Base-by-base conservation (phyloP, 768 basidiomycete species). In the Suillus brevipes region DNA sequence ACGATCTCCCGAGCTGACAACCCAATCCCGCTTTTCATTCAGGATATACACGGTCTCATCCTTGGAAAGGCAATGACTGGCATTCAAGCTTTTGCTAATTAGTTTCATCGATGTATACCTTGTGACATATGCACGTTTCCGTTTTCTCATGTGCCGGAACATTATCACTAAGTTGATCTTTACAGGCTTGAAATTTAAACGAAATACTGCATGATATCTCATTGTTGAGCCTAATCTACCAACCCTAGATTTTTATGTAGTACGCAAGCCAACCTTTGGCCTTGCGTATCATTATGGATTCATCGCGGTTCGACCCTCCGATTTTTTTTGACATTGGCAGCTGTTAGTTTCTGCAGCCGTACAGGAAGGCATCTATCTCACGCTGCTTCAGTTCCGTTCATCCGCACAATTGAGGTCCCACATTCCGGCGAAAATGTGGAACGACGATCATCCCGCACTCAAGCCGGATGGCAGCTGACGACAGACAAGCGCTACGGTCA, bases 31-130 rank as follows among this genome's bases (percentile, higher is more conserved):
- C n/a, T 66, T 57, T 68, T 67, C n/a, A 20, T 62, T 5, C 68
- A 94, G 89, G 92, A 95, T 68, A 92, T 95, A 52, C 92, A 94
- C 71, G 83, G 92, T n/a, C 89, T 97, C 65, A 94, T 98, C 61
- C 81, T 99, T 45, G 97, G 97, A 61, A 96, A 92, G 73, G 92
- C 95, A 2, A 89, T 98, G 72, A 98, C 97, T 1, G 94, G 88
- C 16, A 85, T 95, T 50, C 87, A 87, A 49, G 97, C 97, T 1
- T 99, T 98, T 73, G 84, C 85, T 36, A 89, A 85, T 72, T 87
- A 76, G 68, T 65, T 63, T 34, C n/a, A 25, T 43, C 47, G 45
- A 47, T 38, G 28, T 20, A 62, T 50, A 28, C 9, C 3, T 58
- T 62, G 52, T 18, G 25, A 50, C 8, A 57, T 6, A 52, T 64